phyloP scores from a whole-genome alignment of 2,329 filamentous ascomycete genomes.

The Cladosporium sp. region DNA sequence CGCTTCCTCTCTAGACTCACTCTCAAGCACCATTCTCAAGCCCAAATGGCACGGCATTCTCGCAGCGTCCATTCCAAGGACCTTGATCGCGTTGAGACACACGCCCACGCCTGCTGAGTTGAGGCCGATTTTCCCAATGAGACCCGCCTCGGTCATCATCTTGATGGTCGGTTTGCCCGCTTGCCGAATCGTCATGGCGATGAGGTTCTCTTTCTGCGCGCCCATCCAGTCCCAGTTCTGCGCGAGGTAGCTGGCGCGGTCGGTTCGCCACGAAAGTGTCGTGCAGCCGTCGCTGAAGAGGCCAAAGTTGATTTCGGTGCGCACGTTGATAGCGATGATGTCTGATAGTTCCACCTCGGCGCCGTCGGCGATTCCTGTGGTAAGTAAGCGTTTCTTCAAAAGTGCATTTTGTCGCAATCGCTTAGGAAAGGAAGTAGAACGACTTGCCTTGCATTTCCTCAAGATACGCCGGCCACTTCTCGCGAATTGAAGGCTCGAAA shows the following conservation, averaged over 20 bases:
- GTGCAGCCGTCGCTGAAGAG: conserved; percentile 58
- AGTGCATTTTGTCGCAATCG: no score
- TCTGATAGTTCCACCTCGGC: conserved; percentile 44
- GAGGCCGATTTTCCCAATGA: conserved; percentile 64
- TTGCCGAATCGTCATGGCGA: conserved; percentile 46
- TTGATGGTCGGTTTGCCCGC: conserved; percentile 44
- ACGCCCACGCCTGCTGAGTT: conserved; percentile 57
- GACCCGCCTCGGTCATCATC: conserved; percentile 57
- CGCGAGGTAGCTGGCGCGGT: conserved; percentile 38
- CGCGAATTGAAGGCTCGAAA: conserved; percentile 44
- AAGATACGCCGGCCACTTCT: conserved; percentile 40
- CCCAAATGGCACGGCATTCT: conserved; percentile 60
- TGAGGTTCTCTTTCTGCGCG: conserved; percentile 47
- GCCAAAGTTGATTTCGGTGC: conserved; percentile 56
- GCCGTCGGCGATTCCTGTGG: conserved; percentile 51
- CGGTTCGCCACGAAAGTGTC: conserved; percentile 44
- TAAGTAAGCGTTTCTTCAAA: no score
- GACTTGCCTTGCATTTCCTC: conserved; percentile 38
- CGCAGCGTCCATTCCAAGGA: conserved; percentile 48
- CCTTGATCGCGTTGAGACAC: conserved; percentile 59
- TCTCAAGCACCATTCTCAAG: conserved; percentile 54
- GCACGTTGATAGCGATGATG: conserved; percentile 55
- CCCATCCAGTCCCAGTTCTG: conserved; percentile 62
- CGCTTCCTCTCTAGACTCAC: conserved; percentile 43
- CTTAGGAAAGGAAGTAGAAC: background rate